Evolutionary conservation across 192 early-diverging fungal genomes (phyloP), one percentile per base, ranked within the genome.

Genomic region (Podila verticillata): DNA sequence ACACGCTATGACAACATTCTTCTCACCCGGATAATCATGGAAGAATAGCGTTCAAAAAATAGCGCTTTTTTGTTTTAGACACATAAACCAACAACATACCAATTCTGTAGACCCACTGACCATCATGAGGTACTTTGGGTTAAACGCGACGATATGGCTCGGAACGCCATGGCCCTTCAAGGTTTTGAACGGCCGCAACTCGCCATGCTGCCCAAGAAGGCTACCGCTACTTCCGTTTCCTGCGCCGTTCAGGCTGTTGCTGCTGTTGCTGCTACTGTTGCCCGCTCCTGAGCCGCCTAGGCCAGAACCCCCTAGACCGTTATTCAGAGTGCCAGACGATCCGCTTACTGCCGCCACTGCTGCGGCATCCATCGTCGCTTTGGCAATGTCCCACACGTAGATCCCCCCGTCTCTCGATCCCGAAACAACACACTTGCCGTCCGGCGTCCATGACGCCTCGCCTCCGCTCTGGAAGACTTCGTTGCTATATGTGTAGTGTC

Each of bases 71-170:
- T 58, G 13, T 20, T n/a, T 20, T 31, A 5, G 15, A 48, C 28
- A n/a, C n/a, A n/a, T n/a, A n/a, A n/a, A n/a, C n/a, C n/a, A 34
- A 48, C 48, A 31, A 85, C 86, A 84, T 87, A 94, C 93, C 87
- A 95, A 61, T 56, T 91, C 90, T 8, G 70, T 82, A 15, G 86
- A 87, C 13, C 90, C 93, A 35, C 83, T 88, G 26, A 90, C 92
- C 82, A 94, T 87, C 92, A 95, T 91, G 61, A 89, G 73, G 68
- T 86, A 92, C 49, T 84, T 81, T n/a, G 95, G 95, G 73, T 94
- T 95, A 61, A 93, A 93, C 22, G 82, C 85, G 15, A 95, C 87
- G 19, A 92, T 83, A 39, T 81, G 65, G 15, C 88, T 83, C 5
- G 87, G 84, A 7, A 89, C 87, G 19, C 74, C 70, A 72, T 88